Base-by-base conservation (phyloP, 2,329 filamentous ascomycete genomes). In the Phaeophleospora eucalypticola region DNA sequence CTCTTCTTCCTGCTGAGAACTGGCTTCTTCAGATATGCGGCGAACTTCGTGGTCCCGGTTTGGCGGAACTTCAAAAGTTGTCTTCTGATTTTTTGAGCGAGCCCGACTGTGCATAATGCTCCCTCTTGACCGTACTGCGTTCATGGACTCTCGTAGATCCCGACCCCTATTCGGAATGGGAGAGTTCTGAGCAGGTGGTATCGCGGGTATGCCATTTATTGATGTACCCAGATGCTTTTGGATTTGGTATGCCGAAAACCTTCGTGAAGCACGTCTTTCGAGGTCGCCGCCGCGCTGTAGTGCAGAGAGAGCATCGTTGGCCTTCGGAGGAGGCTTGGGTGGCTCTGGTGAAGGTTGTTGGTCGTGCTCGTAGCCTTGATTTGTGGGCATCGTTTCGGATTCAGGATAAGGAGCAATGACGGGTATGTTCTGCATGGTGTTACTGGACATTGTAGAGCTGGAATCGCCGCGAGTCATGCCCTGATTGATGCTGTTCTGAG, bases 191-290 rank as follows among this genome's bases (percentile, higher is more conserved):
- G 75, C 68, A 4, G 87, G 76, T 19, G 91, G 89, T 16, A 97
- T 80, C 62, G 94, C 86, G 4, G 90, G 89, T 14, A 97, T 84
- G 16, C 87, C 89, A 67, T 84, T 89, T 14, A 86, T 79, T 33
- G 85, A 84, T 14, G 83, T 80, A 9, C 91, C 91, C 2, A 97
- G 75, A 60, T 95, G 89, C 64, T 96, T 97, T 37, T 89, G 88
- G 58, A 98, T 95, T 63, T 98, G 93, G 65, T 97, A 98, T 43
- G 89, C 87, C 2, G 93, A 97, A 65, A 97, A 98, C 61, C 93
- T 79, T 57, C 91, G 80, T 12, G 93, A 98, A 1, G 93, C 93
- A 64, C 93, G 80, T 63, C 93, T 81, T 69, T 98, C 93, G 41
- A 98, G 73, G 57, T 96, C 90, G 16, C 91, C 91, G 27, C 90